These are phyloP conservation scores for Ophiobolus disseminans DNA, from an alignment of 2,329 filamentous ascomycete genomes.

Conservation along the genomic window DNA sequence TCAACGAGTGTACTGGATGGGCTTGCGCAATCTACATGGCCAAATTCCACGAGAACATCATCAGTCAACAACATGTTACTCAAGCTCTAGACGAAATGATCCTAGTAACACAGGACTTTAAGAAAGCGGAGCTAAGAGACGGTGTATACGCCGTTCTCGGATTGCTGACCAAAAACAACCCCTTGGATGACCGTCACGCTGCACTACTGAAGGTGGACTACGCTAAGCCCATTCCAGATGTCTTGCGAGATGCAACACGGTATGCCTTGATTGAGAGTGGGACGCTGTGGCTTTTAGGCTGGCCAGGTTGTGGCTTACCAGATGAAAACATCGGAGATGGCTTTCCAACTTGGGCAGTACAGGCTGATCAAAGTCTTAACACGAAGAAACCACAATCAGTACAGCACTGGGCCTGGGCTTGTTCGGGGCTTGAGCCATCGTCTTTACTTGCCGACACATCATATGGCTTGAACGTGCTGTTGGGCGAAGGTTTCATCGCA, in stretches of 20 bases:
- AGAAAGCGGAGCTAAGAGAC: neutral
- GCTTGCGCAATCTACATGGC: neutral
- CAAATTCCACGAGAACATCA: neutral
- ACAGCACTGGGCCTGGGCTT: neutral
- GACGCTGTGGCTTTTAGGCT: neutral
- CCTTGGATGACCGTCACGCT: neutral
- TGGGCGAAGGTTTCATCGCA: neutral
- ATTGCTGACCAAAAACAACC: neutral
- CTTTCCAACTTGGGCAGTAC: neutral
- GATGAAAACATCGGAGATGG: neutral
- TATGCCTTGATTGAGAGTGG: neutral
- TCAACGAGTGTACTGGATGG: neutral
- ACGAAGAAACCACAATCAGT: neutral
- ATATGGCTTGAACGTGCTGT: neutral
- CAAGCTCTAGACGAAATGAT: neutral
- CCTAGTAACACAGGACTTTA: neutral
- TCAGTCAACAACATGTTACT: neutral
- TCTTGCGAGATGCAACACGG: conserved; percentile 1
- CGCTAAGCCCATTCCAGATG: neutral
- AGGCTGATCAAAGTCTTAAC: neutral
- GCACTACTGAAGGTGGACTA: neutral
- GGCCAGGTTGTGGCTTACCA: too few relatives aligned
- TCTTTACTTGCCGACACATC: neutral
- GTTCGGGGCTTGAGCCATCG: neutral
- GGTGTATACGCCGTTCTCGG: neutral